Conservation (phyloP, 228 moss, liverwort and hornwort genomes). For the Sphagnum magellanicum region DNA sequence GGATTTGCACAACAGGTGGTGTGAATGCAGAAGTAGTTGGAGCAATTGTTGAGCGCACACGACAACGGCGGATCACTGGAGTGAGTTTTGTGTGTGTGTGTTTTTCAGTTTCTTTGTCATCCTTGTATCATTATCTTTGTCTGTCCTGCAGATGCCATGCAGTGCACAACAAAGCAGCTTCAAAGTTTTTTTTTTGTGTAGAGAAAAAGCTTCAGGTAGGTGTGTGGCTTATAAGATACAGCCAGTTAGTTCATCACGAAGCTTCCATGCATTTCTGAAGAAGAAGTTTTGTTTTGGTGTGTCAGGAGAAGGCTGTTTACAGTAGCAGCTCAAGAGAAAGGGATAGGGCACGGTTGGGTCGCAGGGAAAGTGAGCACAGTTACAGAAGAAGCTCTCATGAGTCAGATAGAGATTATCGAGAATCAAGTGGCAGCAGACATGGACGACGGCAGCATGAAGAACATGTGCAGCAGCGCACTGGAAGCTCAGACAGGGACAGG, state of each 20-base stretch:
- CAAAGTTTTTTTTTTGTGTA: too few relatives aligned
- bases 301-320: conserved; percentile 9
- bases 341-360: conserved; percentile 6
- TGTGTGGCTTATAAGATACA: too few relatives aligned
- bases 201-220: too few relatives aligned
- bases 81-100: conserved; percentile 7
- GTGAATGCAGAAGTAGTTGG: conserved; percentile 30
- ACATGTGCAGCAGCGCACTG: conserved; percentile 1
- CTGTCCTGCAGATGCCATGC: too few relatives aligned
- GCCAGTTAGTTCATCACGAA: too few relatives aligned
- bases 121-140: too few relatives aligned
- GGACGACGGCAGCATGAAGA: conserved; percentile 39
- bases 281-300: not conserved
- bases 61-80: conserved; percentile 1
- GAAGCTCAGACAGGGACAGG: conserved; percentile 28
- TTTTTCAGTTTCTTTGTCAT: too few relatives aligned
- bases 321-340: conserved; percentile 23
- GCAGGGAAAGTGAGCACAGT: conserved; percentile 28
- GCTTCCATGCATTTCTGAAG: too few relatives aligned
- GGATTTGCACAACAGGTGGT: conserved; percentile 13
- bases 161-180: too few relatives aligned
- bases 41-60: conserved; percentile 12
- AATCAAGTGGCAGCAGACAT: conserved; percentile 16
- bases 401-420: conserved; percentile 14
- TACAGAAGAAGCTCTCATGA: conserved; percentile 28